Percentiles rank a stretch among this genome's conserved stretches.
Evolutionary conservation across 1,139 yeast genomes (phyloP).

Genomic region (Martiniozyma asiatica): DNA sequence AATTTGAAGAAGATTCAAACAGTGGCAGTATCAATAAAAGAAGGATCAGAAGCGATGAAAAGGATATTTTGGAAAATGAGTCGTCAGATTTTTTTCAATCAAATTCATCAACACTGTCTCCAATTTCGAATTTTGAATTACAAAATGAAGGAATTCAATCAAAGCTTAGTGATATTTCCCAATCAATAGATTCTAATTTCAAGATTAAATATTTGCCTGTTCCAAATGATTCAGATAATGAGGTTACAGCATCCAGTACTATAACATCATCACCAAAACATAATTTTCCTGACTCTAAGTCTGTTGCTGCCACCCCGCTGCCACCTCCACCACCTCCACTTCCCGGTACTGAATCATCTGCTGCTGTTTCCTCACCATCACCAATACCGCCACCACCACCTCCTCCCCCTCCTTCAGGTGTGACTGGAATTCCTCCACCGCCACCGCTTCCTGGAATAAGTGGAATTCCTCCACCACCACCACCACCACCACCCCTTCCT

Average conservation of each 20-base stretch:
- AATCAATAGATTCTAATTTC: no score
- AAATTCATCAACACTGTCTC: no score
- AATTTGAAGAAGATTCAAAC: no score
- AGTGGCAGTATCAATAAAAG: no score
- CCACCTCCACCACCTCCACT: slow-evolving; percentile 20
- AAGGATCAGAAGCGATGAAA: no score
- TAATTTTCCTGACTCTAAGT: slow-evolving; percentile 12
- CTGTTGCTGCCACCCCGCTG: slow-evolving; percentile 13
- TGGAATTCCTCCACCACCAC: slow-evolving; percentile 17
- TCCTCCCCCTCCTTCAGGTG: slow-evolving; percentile 1
- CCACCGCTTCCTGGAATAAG: slow-evolving; percentile 17
- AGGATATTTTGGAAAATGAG: no score
- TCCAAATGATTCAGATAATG: neutral
- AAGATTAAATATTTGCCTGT: no score
- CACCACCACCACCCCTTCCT: slow-evolving; percentile 20
- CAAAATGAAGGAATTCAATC: no score
- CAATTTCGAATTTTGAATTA: no score
- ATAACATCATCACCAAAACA: slow-evolving; percentile 4
- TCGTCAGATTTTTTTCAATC: no score
- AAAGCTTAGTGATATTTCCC: no score
- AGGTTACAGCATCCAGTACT: neutral
- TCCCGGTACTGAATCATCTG: slow-evolving; percentile 18
- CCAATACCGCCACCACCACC: slow-evolving; percentile 16
- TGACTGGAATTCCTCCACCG: slow-evolving; percentile 16
- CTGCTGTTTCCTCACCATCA: no score